A percentile compares a stretch with the other conserved stretches of the same genome.
These are phyloP conservation scores for Neoboletus subvelutipes DNA, from an alignment of 768 basidiomycete species.

Conservation along the genomic window DNA sequence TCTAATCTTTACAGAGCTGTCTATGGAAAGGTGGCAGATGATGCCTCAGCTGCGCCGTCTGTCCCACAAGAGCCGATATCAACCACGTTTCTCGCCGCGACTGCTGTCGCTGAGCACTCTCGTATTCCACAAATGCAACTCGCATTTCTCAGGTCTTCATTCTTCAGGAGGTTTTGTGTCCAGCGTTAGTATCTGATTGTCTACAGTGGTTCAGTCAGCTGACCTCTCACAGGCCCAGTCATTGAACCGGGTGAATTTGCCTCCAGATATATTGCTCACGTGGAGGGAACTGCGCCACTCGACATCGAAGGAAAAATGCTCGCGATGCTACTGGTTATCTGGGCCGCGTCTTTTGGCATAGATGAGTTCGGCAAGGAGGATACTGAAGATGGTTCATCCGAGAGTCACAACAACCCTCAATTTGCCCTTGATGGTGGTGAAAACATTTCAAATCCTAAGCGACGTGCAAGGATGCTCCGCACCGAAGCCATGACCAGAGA, in stretches of 20 bases:
- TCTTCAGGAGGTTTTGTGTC: slow-evolving; percentile 80
- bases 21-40: slow-evolving; percentile 65
- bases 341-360: slow-evolving; percentile 88
- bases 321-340: slow-evolving; percentile 76
- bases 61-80: slow-evolving; percentile 26
- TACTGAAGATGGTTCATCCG: slow-evolving; percentile 4
- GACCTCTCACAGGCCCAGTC: slow-evolving; percentile 64
- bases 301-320: slow-evolving; percentile 75
- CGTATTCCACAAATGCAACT: slow-evolving; percentile 70
- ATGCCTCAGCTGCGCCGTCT: slow-evolving; percentile 27
- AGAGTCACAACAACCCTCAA: slow-evolving; percentile 2
- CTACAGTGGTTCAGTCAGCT: slow-evolving; percentile 3
- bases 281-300: slow-evolving; percentile 59
- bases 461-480: slow-evolving; percentile 49
- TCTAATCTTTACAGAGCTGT: slow-evolving; percentile 52
- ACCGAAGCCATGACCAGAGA: slow-evolving; percentile 73
- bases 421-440: slow-evolving; percentile 20
- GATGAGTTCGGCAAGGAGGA: slow-evolving; percentile 67
- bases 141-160: slow-evolving; percentile 82
- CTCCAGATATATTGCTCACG: slow-evolving; percentile 66
- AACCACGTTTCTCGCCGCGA: slow-evolving; percentile 5
- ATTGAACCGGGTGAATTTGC: slow-evolving; percentile 80
- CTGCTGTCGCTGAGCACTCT: slow-evolving; percentile 23
- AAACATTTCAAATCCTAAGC: slow-evolving; percentile 36
- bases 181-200: slow-evolving; percentile 59